These are phyloP conservation scores for Nannizzia gypsea DNA, from an alignment of 2,329 filamentous ascomycete genomes.

Conservation along the genomic window DNA sequence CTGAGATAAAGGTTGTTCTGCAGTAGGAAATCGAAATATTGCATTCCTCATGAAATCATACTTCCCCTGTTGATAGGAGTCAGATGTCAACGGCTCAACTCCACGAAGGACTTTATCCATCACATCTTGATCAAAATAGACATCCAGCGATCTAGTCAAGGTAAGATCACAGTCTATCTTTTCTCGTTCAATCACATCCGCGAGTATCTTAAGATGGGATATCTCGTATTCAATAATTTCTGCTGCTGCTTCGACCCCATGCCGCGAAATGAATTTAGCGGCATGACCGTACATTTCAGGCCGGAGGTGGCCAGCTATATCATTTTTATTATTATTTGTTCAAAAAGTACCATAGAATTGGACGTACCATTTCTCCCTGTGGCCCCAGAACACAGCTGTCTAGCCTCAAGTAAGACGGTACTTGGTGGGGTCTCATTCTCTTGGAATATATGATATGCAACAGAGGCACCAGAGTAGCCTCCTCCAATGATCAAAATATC, in stretches of 20 bases:
- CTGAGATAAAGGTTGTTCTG: neutral
- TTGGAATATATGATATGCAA: slow-evolving; percentile 34
- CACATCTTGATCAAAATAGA: slow-evolving; percentile 24
- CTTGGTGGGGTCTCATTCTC: slow-evolving; percentile 18
- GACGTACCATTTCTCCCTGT: slow-evolving; percentile 34
- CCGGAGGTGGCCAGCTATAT: slow-evolving; percentile 30
- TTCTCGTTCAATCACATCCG: slow-evolving; percentile 30
- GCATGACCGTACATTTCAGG: slow-evolving; percentile 33
- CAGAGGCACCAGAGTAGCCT: slow-evolving; percentile 37
- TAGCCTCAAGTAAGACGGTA: slow-evolving; percentile 32
- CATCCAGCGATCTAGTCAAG: slow-evolving; percentile 30
- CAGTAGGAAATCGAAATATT: slow-evolving; percentile 10
- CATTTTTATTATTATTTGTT: slow-evolving; percentile 7
- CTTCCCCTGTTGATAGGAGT: slow-evolving; percentile 21
- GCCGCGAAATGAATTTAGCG: slow-evolving; percentile 20
- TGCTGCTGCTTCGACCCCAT: slow-evolving; percentile 27
- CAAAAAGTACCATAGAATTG: no score
- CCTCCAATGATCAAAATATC: slow-evolving; percentile 40
- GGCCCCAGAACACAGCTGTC: slow-evolving; percentile 34
- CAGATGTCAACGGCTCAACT: slow-evolving; percentile 19
- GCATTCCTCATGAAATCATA: slow-evolving; percentile 19
- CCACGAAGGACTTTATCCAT: slow-evolving; percentile 22
- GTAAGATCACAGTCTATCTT: slow-evolving; percentile 35
- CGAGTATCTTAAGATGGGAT: slow-evolving; percentile 30
- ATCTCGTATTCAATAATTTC: slow-evolving; percentile 33